Percentiles rank a stretch among this genome's conserved stretches.
Conservation (phyloP, 768 basidiomycete species). For the Pleurotus salmoneostramineus region DNA sequence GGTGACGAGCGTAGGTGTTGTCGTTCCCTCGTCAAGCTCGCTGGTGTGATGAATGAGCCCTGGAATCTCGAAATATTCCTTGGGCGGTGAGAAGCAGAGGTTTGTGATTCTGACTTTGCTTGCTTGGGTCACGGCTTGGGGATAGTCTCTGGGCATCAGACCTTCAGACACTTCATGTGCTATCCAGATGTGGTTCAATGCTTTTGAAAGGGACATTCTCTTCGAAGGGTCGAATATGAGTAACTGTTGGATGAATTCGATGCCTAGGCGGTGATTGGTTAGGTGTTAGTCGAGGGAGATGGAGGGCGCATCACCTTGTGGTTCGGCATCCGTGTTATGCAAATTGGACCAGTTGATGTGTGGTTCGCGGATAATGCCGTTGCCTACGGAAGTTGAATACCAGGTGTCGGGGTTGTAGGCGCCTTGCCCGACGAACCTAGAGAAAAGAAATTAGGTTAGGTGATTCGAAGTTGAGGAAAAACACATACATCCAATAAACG, state of each 20-base stretch:
- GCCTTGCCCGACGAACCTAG: slow-evolving; percentile 74
- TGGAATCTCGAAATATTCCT: neutral
- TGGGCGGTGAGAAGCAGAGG: neutral
- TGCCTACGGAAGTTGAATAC: neutral
- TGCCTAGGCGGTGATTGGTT: slow-evolving; percentile 23
- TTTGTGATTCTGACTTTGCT: neutral
- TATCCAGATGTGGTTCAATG: slow-evolving; percentile 80
- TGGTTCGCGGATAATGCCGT: too few relatives aligned
- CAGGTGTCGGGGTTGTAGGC: slow-evolving; percentile 56
- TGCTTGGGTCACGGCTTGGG: neutral
- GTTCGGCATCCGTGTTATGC: too few relatives aligned
- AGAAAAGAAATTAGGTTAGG: slow-evolving; percentile 43
- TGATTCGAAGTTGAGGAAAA: neutral
- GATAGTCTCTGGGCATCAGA: neutral
- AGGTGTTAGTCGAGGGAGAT: neutral
- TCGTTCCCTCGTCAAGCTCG: too few relatives aligned
- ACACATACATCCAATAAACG: slow-evolving; percentile 78
- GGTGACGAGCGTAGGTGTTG: neutral
- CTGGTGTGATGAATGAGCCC: neutral
- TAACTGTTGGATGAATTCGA: slow-evolving; percentile 62
- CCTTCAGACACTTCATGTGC: slow-evolving; percentile 3
- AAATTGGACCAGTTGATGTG: too few relatives aligned
- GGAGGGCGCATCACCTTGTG: too few relatives aligned
- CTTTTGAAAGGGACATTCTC: slow-evolving; percentile 67
- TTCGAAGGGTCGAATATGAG: slow-evolving; percentile 58